phyloP scores from a whole-genome alignment of 2,329 filamentous ascomycete species.

The Venturia nashicola region DNA sequence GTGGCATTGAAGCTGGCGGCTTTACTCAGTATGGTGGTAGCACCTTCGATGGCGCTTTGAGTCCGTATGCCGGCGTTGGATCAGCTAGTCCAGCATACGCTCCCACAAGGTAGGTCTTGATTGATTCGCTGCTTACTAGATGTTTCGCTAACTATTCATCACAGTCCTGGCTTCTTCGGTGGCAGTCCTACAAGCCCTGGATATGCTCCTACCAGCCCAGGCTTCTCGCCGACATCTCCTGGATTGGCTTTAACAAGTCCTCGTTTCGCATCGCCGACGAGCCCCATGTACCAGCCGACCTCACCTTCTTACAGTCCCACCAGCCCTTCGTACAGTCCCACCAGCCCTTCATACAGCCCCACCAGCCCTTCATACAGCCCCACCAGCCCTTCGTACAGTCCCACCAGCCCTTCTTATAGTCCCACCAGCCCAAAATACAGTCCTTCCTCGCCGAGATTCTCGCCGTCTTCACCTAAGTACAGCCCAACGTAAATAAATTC shows the following conservation, averaged over 20 bases:
- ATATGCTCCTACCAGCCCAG: constrained; percentile 27
- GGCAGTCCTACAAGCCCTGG: constrained; percentile 56
- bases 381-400: constrained; percentile 9
- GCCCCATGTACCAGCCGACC: no score
- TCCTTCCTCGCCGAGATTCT: no score
- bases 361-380: constrained; percentile 10
- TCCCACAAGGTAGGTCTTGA: no score
- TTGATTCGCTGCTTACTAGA: no score
- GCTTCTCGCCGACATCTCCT: constrained; percentile 29
- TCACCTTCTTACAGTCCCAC: no score
- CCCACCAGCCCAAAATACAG: no score
- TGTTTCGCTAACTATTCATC: no score
- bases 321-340: no score
- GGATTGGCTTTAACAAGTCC: constrained; percentile 39
- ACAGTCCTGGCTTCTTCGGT: constrained; percentile 51
- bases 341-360: no score
- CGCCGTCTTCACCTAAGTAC: constrained; percentile 13
- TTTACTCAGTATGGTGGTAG: constrained; percentile 54
- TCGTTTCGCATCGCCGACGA: constrained; percentile 30
- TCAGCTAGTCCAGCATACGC: constrained; percentile 50
- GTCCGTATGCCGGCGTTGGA: constrained; percentile 50
- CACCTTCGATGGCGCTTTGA: constrained; percentile 50
- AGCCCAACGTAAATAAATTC: no score
- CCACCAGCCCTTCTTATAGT: no score
- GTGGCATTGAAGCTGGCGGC: constrained; percentile 43